phyloP scores from a whole-genome alignment of 495 filamentous ascomycete species.

The Beverwykella pulmonaria region DNA sequence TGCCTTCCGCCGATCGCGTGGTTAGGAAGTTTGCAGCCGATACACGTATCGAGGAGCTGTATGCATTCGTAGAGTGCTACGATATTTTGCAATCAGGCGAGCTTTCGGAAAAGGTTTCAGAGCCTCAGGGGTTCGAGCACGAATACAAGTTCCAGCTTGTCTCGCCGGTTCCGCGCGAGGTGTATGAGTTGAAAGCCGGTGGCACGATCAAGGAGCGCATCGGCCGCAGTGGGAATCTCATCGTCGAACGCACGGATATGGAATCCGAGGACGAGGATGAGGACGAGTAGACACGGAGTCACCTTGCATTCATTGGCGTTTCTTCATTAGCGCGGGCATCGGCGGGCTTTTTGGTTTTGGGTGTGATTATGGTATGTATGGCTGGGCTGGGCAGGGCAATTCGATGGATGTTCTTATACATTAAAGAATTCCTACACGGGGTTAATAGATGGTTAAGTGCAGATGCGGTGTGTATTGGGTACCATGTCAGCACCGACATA shows the following conservation, averaged over 20 bases:
- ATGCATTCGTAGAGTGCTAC: slow-evolving; percentile 95
- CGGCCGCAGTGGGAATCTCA: slow-evolving; percentile 81
- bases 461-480: not conserved
- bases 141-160: slow-evolving; percentile 80
- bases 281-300: not conserved
- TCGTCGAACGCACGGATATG: slow-evolving; percentile 73
- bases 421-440: not conserved
- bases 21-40: slow-evolving; percentile 69
- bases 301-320: not conserved
- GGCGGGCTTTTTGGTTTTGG: not conserved
- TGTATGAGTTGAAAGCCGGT: slow-evolving; percentile 67
- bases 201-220: slow-evolving; percentile 70
- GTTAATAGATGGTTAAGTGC: not conserved
- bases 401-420: not conserved
- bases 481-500: not conserved
- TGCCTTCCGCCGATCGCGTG: slow-evolving; percentile 71
- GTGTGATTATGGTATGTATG: not conserved
- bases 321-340: slow-evolving; percentile 4
- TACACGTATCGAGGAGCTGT: slow-evolving; percentile 79
- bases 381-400: not conserved
- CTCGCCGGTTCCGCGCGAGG: slow-evolving; percentile 76
- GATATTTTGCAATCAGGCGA: slow-evolving; percentile 57
- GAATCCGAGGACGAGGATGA: slow-evolving; percentile 52
- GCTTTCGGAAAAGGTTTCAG: slow-evolving; percentile 40
- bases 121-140: slow-evolving; percentile 73